Evolutionary conservation across 2,329 filamentous ascomycete species (phyloP), one percentile per base, ranked within the genome.

Genomic region (Escovopsis sp.): DNA sequence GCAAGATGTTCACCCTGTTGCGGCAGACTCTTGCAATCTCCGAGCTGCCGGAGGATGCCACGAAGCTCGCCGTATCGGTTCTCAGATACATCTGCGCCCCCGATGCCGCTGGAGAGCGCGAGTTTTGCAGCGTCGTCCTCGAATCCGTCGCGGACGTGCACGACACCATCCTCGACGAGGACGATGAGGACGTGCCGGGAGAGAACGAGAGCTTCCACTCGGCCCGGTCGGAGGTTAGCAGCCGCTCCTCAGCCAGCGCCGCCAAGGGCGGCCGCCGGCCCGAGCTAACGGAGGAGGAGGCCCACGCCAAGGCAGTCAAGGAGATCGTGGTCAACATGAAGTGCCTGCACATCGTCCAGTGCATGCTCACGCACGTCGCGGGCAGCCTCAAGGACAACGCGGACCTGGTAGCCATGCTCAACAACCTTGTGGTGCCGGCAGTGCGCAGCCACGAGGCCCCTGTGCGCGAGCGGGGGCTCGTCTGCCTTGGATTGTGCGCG

Each of bases 261-360:
- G 56, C 55, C 33, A 66, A 63, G 47, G 56, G 56, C 23, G 51
- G 50, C 11, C 60, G 55, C 33, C 55, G 52, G 11, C 46, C 55
- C 13, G 64, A 65, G 37, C 46, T 71, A 38, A 70, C 62, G 34
- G 75, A 79, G 38, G 79, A 82, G 45, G 73, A 78, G 42, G 72
- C 73, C 9, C 68, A 73, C 45, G 68, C 71, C 32, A 92, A 87
- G 60, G 84, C 82, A 1, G 75, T 94, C 45, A 78, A 75, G 44
- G 86, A 94, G 58, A 90, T 94, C 51, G 77, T 94, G 64, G 81
- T 96, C 55, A 96, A 96, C 63, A 87, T 94, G 74, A 96, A 96
- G 61, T 96, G 90, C 56, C 68, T 98, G 41, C 83, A 94, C 52
- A 94, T 98, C 45, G 87, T 92, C 18, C 85, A 94, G 56, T 96